These are phyloP conservation scores for Pseudogymnoascus sp. DNA, from an alignment of 2,329 filamentous ascomycete species.

Conservation along the genomic window DNA sequence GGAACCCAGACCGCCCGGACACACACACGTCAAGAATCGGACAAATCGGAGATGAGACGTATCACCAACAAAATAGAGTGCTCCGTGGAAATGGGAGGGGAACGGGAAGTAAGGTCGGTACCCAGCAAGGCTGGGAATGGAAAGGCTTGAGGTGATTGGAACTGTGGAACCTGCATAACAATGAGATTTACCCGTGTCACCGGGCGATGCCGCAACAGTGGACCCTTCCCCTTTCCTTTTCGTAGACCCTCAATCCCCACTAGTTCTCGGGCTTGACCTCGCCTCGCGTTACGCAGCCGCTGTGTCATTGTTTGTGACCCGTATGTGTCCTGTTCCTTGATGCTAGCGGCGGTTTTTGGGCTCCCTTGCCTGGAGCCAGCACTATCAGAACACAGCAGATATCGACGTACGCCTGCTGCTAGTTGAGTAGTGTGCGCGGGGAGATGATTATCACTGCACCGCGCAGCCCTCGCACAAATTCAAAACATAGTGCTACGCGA, in stretches of 20 bases:
- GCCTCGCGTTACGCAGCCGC: background rate
- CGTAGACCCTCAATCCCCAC: background rate
- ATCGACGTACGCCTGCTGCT: background rate
- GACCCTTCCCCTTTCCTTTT: background rate
- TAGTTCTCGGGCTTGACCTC: background rate
- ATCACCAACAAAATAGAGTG: slow-evolving; percentile 6
- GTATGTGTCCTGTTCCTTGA: background rate
- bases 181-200: slow-evolving; percentile 4
- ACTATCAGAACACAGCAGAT: background rate
- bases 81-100: background rate
- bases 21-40: background rate
- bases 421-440: background rate
- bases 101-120: background rate
- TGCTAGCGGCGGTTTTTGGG: background rate
- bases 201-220: slow-evolving; percentile 1
- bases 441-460: background rate
- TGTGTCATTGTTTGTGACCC: background rate
- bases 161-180: background rate
- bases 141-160: slow-evolving; percentile 7
- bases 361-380: background rate
- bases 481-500: background rate
- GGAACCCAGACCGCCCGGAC: background rate
- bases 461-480: background rate
- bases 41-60: background rate
- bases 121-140: background rate